Evolutionary conservation across 2,329 filamentous ascomycete species (phyloP), one percentile per base, ranked within the genome.

Genomic region (Chrysoporthe puriensis): DNA sequence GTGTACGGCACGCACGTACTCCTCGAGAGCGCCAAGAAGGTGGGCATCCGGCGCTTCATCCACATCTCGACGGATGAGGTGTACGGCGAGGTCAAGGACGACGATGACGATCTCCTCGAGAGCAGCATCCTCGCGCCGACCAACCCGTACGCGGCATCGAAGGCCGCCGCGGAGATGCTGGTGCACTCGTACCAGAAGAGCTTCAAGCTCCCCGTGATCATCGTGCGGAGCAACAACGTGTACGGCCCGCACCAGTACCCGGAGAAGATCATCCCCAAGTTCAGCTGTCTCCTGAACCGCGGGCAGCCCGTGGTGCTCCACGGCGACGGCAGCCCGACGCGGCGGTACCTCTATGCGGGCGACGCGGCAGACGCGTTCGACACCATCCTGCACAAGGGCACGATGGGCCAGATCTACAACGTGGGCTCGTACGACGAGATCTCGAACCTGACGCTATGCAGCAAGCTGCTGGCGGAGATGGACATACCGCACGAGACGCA

Each of bases 11-110:
- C 92, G n/a, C 91, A 95, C 77, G 90, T 93, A 48, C 84, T 95
- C 68, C 82, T 95, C 9, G 92, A 96, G 78, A 90, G 90, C 74
- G 89, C 91, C 62, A 90, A 91, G 77, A 90, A 90, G 76, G 85
- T 91, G 62, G 86, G 86, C 44, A 84, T 95, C 75, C 87, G 85
- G 72, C 85, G 90, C 61, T 95, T 95, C 78, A 90, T 95, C 74
- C 92, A 95, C 77, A 88, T 95, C 70, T 93, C 91, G 11, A 95
- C 92, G 1, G 92, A 96, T 76, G 92, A 95, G 80, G 92, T 95
- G 1, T 95, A 95, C 73, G 92, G 92, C 54, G 92, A 95, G 76
- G 90, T 93, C 68, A 87, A 87, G 68, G 87, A 90, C 63, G 90
- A 88, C 46, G 89, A 89, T 3, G 90, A 91, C 69, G 91, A 93